These are phyloP conservation scores for Zasmidium angulare DNA, from an alignment of 2,329 filamentous ascomycete genomes.

Conservation along the genomic window DNA sequence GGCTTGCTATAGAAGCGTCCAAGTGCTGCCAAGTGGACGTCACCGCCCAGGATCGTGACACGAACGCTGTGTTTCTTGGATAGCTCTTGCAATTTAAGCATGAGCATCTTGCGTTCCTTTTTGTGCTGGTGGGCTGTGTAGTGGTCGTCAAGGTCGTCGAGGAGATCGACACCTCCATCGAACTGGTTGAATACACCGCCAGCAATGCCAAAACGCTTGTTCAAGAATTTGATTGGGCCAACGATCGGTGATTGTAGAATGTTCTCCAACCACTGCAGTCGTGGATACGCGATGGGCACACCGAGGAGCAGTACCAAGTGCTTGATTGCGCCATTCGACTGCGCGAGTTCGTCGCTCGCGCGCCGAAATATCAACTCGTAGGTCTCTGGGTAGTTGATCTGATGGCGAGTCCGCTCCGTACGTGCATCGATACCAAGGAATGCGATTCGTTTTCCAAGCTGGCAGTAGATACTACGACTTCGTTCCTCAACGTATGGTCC, in stretches of 20 bases:
- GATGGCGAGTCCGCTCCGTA: slow-evolving; percentile 80
- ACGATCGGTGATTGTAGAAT: slow-evolving; percentile 73
- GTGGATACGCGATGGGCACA: slow-evolving; percentile 68
- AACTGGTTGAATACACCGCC: slow-evolving; percentile 91
- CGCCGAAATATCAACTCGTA: slow-evolving; percentile 61
- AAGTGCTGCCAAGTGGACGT: slow-evolving; percentile 63
- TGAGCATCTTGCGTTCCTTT: slow-evolving; percentile 72
- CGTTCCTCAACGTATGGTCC: slow-evolving; percentile 61
- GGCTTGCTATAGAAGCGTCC: slow-evolving; percentile 66
- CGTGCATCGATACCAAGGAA: slow-evolving; percentile 61
- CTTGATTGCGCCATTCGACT: slow-evolving; percentile 56
- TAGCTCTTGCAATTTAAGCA: slow-evolving; percentile 63
- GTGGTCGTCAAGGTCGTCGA: slow-evolving; percentile 67
- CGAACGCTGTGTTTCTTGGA: slow-evolving; percentile 57
- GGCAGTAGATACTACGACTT: slow-evolving; percentile 62
- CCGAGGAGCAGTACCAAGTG: slow-evolving; percentile 65
- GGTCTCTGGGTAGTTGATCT: slow-evolving; percentile 80
- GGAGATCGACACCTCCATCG: slow-evolving; percentile 69
- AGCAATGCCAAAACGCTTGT: slow-evolving; percentile 83
- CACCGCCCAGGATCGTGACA: slow-evolving; percentile 63
- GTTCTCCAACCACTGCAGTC: slow-evolving; percentile 95
- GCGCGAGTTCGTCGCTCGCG: slow-evolving; percentile 52
- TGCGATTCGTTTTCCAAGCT: slow-evolving; percentile 64
- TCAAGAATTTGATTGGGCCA: slow-evolving; percentile 82
- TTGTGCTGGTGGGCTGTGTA: slow-evolving; percentile 94